These are phyloP conservation scores for Fusarium multiceps DNA, from an alignment of 2,329 filamentous ascomycete genomes.

Conservation along the genomic window DNA sequence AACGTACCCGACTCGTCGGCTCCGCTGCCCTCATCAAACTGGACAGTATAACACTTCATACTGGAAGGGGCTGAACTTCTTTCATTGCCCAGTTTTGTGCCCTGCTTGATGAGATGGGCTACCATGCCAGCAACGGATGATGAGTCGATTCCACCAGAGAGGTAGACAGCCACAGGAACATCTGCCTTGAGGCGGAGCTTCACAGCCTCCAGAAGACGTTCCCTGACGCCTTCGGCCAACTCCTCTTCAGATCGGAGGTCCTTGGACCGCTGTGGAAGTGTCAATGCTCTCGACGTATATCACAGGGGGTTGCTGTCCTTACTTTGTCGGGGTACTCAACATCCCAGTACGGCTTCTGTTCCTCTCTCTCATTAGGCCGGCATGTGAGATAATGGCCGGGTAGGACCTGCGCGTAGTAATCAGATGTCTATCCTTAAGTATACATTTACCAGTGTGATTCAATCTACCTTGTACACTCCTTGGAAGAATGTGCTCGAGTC, in stretches of 20 bases:
- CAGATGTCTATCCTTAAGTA: no score
- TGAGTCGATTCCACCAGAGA: background rate
- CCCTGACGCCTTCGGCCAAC: background rate
- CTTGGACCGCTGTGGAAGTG: background rate
- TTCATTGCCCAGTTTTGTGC: background rate
- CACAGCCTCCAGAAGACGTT: background rate
- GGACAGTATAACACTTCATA: conserved; percentile 9
- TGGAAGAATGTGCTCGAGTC: background rate
- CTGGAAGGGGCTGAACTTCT: background rate
- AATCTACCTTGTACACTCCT: background rate
- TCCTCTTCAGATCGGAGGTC: background rate
- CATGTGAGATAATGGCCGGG: background rate
- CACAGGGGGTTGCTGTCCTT: background rate
- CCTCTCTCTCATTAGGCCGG: background rate
- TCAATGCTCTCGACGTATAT: no score
- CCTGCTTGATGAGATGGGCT: conserved; percentile 2
- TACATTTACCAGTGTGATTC: rapidly evolving
- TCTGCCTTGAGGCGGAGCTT: conserved; percentile 4
- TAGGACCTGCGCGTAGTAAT: background rate
- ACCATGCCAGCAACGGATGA: conserved; percentile 8
- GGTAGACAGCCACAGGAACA: conserved; percentile 8
- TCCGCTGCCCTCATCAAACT: conserved; percentile 1
- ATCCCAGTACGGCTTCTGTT: conserved; percentile 7
- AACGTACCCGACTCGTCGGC: background rate
- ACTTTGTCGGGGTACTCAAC: conserved; percentile 11